These are phyloP conservation scores for Chaetomium globosum DNA, from an alignment of 2,329 filamentous ascomycete genomes.

Conservation along the genomic window DNA sequence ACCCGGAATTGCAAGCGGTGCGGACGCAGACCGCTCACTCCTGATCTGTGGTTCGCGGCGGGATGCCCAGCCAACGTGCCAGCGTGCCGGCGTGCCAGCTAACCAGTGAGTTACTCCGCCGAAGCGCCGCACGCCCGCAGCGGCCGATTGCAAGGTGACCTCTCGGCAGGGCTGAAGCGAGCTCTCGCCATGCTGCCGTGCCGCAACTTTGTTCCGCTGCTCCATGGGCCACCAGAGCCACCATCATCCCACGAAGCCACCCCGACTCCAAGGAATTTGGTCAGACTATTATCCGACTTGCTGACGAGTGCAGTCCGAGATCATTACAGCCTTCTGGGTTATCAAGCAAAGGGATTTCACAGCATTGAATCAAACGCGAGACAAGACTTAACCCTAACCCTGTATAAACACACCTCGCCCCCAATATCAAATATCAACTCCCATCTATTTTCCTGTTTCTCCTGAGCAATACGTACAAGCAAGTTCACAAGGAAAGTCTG, in stretches of 20 bases:
- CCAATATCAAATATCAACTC: too few species aligned
- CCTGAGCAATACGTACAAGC: too few species aligned
- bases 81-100: too few species aligned
- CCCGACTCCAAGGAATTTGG: not conserved
- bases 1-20: constrained; percentile 5
- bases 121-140: constrained; percentile 9
- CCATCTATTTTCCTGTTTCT: too few species aligned
- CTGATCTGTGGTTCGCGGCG: not conserved
- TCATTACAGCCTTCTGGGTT: too few species aligned
- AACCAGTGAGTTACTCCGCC: not conserved
- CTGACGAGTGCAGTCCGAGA: not conserved
- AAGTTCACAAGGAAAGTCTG: too few species aligned
- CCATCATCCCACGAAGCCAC: not conserved
- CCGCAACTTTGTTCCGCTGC: constrained; percentile 17
- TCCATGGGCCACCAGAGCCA: not conserved
- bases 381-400: too few species aligned
- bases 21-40: constrained; percentile 15
- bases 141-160: not conserved
- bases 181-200: not conserved
- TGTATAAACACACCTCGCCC: too few species aligned
- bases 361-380: too few species aligned
- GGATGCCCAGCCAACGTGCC: not conserved
- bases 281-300: not conserved
- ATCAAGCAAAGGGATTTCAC: too few species aligned
- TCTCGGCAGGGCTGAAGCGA: constrained; percentile 22